Base-by-base conservation (phyloP, 805 yeast species). In the Teunomyces pallodes region DNA sequence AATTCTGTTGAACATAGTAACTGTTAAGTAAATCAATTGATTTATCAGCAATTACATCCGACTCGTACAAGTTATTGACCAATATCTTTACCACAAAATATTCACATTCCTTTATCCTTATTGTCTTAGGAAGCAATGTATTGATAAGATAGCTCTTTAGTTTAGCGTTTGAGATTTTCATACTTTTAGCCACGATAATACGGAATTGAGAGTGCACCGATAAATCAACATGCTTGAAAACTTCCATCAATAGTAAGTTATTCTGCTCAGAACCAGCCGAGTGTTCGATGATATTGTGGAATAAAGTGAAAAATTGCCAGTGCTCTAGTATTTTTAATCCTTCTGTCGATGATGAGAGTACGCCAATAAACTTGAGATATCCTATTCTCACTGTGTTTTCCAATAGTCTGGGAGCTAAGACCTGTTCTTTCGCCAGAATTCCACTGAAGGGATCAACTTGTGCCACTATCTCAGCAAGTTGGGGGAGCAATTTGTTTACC, bases 401-500 rank as follows among this genome's bases (percentile, higher is more conserved):
- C 40, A 92, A 64, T 32, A 87, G 69, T 2, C 67, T 67, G 36
- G 72, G 75, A 1, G 89, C 81, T 47, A 92, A 81, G 2, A 92
- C 77, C 10, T 96, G 94, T 42, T 86, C 92, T 1, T 78, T 67
- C 0, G 94, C 82, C 3, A 76, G 68, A 29, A 89, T 79, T 0
- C 95, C 95, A 60, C 90, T 84, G 61, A 73, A 76, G 0, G 92
- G 92, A 58, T 87, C 95, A 16, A 88, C 70, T 63, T 88, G 96
- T 0, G 94, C 94, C 36, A 92, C 72, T 44, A 95, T 84, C 56
- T 94, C 97, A 0, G 96, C 90, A 45, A 92, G 76, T 61, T 92
- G 98, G 1, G 96, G 87, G 31, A 92, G 64, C 6, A 91, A 72
- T 65, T 94, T 91, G 64, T 86, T 90, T 46, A 82, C 86, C 30